phyloP scores from a whole-genome alignment of 208 protist species.

The Crithidia mellificae region DNA sequence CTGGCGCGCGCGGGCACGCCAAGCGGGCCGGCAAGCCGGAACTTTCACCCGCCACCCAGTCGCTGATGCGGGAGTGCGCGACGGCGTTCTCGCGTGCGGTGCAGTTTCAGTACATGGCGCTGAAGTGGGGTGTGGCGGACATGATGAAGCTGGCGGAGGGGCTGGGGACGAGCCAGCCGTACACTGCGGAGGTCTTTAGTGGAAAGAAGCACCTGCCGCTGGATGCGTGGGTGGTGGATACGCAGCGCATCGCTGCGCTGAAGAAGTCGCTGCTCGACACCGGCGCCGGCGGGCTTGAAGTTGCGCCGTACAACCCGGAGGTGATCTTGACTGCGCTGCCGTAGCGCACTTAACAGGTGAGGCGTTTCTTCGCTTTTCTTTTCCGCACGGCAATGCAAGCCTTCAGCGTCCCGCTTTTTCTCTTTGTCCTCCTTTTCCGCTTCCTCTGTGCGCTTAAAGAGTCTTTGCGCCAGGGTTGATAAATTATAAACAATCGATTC shows the following conservation, averaged over 20 bases:
- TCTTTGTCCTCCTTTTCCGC: no score
- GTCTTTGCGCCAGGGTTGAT: no score
- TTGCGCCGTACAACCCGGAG: conserved; percentile 18
- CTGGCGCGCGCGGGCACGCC: background rate
- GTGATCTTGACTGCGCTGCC: conserved; percentile 23
- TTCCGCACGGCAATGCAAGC: no score
- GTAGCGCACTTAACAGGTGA: conserved; percentile 1
- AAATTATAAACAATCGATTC: no score
- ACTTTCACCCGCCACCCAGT: conserved; percentile 9
- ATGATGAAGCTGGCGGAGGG: conserved; percentile 7
- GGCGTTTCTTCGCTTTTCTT: no score
- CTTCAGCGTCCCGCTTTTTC: no score
- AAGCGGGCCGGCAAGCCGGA: background rate
- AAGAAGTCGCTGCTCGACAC: conserved; percentile 22
- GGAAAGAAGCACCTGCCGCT: conserved; percentile 28
- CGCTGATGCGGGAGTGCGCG: conserved; percentile 21
- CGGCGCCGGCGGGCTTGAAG: conserved; percentile 3
- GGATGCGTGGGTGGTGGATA: conserved; percentile 36
- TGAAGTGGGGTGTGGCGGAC: conserved; percentile 20
- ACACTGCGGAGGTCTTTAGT: conserved; percentile 11
- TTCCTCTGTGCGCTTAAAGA: no score
- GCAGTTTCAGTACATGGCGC: conserved; percentile 29
- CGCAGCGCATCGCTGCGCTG: conserved; percentile 9
- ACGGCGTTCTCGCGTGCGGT: conserved; percentile 16
- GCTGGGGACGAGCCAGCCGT: conserved; percentile 5